phyloP scores from a whole-genome alignment of 805 yeast species.

The Saccharomycopsis malanga region DNA sequence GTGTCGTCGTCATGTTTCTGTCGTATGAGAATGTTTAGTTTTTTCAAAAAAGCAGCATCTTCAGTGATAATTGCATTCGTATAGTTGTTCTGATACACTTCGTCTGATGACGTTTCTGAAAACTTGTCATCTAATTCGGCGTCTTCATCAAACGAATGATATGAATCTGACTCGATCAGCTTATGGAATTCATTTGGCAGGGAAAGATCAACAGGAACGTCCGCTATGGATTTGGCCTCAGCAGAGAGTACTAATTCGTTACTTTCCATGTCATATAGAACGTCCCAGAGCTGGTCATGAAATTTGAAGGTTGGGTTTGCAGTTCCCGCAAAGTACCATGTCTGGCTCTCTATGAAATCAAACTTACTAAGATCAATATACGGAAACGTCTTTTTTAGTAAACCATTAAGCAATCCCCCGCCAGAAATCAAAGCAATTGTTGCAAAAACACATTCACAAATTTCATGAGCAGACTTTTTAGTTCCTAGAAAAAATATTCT shows the following conservation, averaged over 20 bases:
- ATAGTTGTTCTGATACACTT: background rate
- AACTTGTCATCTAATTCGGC: background rate
- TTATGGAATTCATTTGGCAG: background rate
- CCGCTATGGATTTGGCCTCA: background rate
- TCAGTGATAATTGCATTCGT: slow-evolving; percentile 34
- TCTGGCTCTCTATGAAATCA: slow-evolving; percentile 41
- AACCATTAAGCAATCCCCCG: slow-evolving; percentile 41
- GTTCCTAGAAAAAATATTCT: slow-evolving; percentile 43
- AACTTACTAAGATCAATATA: slow-evolving; percentile 49
- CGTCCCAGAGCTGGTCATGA: slow-evolving; percentile 50
- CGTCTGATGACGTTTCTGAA: background rate
- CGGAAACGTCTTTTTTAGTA: slow-evolving; percentile 45
- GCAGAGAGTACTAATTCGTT: slow-evolving; percentile 27
- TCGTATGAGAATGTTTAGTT: slow-evolving; percentile 36
- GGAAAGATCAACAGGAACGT: background rate
- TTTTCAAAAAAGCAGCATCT: slow-evolving; percentile 39
- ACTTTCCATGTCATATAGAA: slow-evolving; percentile 45
- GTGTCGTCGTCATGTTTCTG: slow-evolving; percentile 43
- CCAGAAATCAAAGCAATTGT: slow-evolving; percentile 46
- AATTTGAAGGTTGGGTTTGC: slow-evolving; percentile 52
- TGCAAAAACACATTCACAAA: slow-evolving; percentile 44
- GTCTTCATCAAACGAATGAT: no score
- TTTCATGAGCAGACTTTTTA: slow-evolving; percentile 42
- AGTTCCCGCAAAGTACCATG: slow-evolving; percentile 51
- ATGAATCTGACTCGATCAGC: background rate